Conservation (phyloP, 2,329 filamentous ascomycete genomes). For the Fusarium caatingaense region DNA sequence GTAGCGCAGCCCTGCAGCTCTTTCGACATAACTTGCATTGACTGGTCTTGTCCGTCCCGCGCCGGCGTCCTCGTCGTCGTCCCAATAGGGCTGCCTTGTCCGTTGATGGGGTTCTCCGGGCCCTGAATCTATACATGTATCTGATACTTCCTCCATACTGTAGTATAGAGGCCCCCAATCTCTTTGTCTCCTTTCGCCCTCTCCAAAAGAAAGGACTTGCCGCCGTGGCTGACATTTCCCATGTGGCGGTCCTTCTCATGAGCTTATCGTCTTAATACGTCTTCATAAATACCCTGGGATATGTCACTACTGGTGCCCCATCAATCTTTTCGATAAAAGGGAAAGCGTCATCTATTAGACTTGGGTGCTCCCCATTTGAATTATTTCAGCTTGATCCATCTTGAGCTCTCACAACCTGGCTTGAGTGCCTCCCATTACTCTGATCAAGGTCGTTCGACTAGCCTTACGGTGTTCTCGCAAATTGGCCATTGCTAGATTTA, state of each 20-base stretch:
- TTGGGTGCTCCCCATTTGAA: slow-evolving; percentile 30
- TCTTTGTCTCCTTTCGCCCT: slow-evolving; percentile 32
- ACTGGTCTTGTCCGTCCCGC: slow-evolving; percentile 30
- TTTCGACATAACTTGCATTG: slow-evolving; percentile 30
- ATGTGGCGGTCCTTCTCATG: slow-evolving; percentile 35
- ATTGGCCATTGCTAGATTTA: slow-evolving; percentile 15
- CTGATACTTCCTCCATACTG: slow-evolving; percentile 36
- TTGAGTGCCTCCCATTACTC: slow-evolving; percentile 20
- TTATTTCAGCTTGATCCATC: slow-evolving; percentile 27
- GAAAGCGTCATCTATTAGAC: slow-evolving; percentile 38
- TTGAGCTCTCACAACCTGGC: slow-evolving; percentile 21
- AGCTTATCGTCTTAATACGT: slow-evolving; percentile 32
- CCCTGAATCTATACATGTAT: slow-evolving; percentile 39
- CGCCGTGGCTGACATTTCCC: slow-evolving; percentile 39
- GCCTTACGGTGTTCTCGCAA: slow-evolving; percentile 14
- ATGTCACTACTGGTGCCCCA: slow-evolving; percentile 35
- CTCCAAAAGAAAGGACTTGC: slow-evolving; percentile 25
- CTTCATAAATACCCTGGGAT: slow-evolving; percentile 38
- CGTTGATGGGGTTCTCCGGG: slow-evolving; percentile 37
- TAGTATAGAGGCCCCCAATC: slow-evolving; percentile 38
- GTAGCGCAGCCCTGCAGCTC: slow-evolving; percentile 39
- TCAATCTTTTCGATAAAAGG: slow-evolving; percentile 43
- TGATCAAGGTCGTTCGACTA: slow-evolving; percentile 17
- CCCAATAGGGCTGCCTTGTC: slow-evolving; percentile 42
- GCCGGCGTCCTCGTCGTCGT: slow-evolving; percentile 29